phyloP scores from a whole-genome alignment of 1,139 yeast species.

The Kurtzmaniella natalensis region DNA sequence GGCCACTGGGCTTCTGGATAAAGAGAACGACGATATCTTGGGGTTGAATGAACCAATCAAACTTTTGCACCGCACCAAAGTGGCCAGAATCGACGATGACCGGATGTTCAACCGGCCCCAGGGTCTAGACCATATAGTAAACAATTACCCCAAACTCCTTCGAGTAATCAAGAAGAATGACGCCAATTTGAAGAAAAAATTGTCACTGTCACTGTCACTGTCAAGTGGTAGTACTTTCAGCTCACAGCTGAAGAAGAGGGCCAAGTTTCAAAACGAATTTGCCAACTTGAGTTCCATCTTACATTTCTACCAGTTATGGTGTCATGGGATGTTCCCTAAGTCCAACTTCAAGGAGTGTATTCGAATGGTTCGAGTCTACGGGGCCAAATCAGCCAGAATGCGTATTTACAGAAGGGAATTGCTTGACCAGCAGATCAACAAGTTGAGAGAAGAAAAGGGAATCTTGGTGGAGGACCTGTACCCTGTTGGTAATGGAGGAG shows the following conservation, averaged over 20 bases:
- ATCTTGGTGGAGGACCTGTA: too few species aligned
- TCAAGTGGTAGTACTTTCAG: conserved; percentile 5
- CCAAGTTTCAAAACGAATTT: conserved; percentile 36
- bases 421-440: conserved; percentile 30
- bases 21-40: conserved; percentile 21
- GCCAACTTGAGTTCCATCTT: conserved; percentile 44
- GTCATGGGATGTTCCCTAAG: conserved; percentile 74
- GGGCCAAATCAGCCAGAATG: conserved; percentile 29
- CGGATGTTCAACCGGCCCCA: conserved; percentile 39
- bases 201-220: too few species aligned
- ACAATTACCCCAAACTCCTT: conserved; percentile 33
- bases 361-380: conserved; percentile 29
- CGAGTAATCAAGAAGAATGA: conserved; percentile 27
- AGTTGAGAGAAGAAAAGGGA: conserved; percentile 30
- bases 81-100: conserved; percentile 47
- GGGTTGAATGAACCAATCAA: conserved; percentile 41
- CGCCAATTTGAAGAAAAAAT: conserved; percentile 17
- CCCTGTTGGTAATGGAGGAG: conserved; percentile 7
- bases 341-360: conserved; percentile 68
- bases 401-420: conserved; percentile 34
- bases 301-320: conserved; percentile 79
- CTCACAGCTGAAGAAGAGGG: conserved; percentile 11
- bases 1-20: neutral
- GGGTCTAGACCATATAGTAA: conserved; percentile 46
- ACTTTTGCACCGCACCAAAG: conserved; percentile 25